Base-by-base conservation (phyloP, 768 basidiomycete genomes). In the Suillus bovinus region DNA sequence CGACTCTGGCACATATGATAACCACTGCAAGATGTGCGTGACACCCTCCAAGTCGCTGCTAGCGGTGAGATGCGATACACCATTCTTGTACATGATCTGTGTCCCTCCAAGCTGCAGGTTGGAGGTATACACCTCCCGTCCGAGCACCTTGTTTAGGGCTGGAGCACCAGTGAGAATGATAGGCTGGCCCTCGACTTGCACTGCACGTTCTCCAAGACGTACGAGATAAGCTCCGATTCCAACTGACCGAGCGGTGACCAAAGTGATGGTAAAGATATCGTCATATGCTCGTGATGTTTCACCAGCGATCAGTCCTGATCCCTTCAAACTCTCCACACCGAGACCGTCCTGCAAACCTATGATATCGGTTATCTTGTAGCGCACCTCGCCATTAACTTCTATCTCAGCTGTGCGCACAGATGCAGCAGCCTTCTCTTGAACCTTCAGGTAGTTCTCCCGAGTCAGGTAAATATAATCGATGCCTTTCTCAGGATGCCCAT, bases 41-140 rank as follows among this genome's bases (percentile, higher is more conserved):
- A 96, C 94, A 62, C 97, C 97, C 75, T 99, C 93, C 38, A 99
- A 80, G 73, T 99, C 97, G 73, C 94, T 98, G 69, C 86, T 86
- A 38, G 97, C 96, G 4, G 94, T 96, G 62, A 99, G 80, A 74
- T 99, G 97, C 5, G 96, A 97, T 60, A 99, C 93, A 77, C 97
- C 97, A 72, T 99, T 99, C 86, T 98, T 98, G 86, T 94, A 92
- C 97, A 99, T 99, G 81, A 99, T 99, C 72, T 99, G 97, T n/a
- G 97, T 99, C 60, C 97, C 97, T 66, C 97, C 97, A 63, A 99
- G 91, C 76, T 99, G 97, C 68, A 99, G 77, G 76, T 99, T 99
- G 60, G 95, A 97, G 10, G 97, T 98, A 75, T 99, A 99, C 52
- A 99, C 97, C 76, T 99, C 97, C 55, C 97, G 91, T 64, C 97